These are phyloP conservation scores for Tulasnella sp. DNA, from an alignment of 768 basidiomycete species.

Conservation along the genomic window DNA sequence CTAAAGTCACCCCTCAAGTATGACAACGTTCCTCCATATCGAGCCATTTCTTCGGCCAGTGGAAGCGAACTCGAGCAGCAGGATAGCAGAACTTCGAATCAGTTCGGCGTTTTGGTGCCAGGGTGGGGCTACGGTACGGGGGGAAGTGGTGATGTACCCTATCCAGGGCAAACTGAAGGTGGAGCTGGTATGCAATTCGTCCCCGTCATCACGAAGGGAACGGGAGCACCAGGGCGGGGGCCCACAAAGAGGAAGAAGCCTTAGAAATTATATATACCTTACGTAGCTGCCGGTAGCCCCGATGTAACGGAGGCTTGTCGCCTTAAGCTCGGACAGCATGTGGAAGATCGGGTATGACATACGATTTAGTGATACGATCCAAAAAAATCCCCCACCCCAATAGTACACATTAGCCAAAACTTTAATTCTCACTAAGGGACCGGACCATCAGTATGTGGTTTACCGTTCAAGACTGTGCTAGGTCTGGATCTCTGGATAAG, in stretches of 20 bases:
- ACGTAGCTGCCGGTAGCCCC: no score
- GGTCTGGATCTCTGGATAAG: no score
- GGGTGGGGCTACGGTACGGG: neutral
- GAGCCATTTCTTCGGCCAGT: neutral
- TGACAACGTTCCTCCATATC: neutral
- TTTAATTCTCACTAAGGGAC: no score
- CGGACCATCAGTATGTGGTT: no score
- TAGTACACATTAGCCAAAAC: no score
- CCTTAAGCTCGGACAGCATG: no score
- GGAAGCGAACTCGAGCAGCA: neutral
- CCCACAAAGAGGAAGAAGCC: conserved; percentile 6
- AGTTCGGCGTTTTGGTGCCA: conserved; percentile 4
- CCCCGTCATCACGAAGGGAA: neutral
- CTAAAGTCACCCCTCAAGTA: neutral
- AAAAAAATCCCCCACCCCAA: no score
- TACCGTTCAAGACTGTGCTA: no score
- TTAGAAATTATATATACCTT: neutral
- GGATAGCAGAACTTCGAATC: neutral
- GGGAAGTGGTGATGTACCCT: neutral
- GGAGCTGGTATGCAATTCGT: neutral
- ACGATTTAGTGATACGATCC: no score
- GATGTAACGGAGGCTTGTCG: no score
- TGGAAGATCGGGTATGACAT: no score
- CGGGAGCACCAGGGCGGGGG: neutral
- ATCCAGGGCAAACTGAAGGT: neutral